These are phyloP conservation scores for Lactarius trivialis DNA, from an alignment of 768 basidiomycete genomes.

Conservation along the genomic window DNA sequence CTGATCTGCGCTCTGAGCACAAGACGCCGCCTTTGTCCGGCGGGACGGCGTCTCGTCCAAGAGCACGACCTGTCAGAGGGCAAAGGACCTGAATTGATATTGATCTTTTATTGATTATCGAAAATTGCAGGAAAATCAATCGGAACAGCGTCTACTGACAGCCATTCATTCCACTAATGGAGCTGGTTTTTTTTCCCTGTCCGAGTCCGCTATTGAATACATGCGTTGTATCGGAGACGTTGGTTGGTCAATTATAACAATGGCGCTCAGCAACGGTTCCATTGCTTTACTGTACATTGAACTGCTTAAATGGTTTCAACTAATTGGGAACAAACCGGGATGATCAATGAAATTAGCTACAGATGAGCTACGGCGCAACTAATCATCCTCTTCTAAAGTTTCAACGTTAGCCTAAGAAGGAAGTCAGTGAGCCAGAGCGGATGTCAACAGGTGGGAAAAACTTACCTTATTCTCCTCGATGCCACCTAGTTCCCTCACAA, in stretches of 20 bases:
- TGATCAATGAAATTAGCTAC: background rate
- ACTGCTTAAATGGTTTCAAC: background rate
- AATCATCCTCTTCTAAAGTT: constrained; percentile 31
- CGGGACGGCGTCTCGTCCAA: constrained; percentile 12
- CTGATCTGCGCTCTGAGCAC: background rate
- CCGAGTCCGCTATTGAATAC: background rate
- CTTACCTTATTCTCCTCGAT: constrained; percentile 71
- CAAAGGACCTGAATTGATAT: background rate
- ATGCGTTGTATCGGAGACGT: background rate
- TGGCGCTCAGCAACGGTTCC: background rate
- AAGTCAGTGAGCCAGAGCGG: constrained; percentile 3
- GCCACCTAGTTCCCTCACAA: constrained; percentile 73
- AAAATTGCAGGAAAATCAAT: background rate
- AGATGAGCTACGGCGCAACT: constrained; percentile 1
- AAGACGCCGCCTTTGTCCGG: constrained; percentile 26
- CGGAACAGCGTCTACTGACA: background rate
- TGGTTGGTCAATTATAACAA: background rate
- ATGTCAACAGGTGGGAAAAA: background rate
- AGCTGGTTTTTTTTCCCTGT: background rate
- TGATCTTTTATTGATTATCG: background rate
- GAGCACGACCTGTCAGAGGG: constrained; percentile 14
- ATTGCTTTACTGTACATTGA: background rate
- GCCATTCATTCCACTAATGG: background rate
- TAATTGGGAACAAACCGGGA: background rate
- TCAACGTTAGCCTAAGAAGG: constrained; percentile 35